Base-by-base conservation (phyloP, 2,329 filamentous ascomycete species). In the Hansfordia pulvinata region DNA sequence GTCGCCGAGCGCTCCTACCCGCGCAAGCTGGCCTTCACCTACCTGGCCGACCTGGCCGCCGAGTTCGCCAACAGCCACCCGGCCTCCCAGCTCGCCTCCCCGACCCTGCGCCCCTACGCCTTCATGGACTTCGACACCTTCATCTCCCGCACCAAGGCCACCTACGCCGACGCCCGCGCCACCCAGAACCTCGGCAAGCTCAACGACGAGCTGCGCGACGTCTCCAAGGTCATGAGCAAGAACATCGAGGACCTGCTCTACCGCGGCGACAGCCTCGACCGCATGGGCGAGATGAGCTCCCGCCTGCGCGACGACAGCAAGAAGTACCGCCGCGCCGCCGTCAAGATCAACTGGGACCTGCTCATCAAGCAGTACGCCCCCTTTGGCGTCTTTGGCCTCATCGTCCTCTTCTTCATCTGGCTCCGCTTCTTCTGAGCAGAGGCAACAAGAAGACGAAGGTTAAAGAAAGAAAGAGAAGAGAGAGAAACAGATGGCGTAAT, bases 191-290 rank as follows among this genome's bases (percentile, higher is more conserved):
- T 98, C 31, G 84, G 92, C 54, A 85, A 88, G 57, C 64, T 98
- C 38, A 96, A 98, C 49, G 84, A 94, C 48, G 92, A 98, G 65
- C 70, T 98, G 38, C 79, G 86, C 52, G 90, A 96, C 55, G 92
- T 98, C 29, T 96, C 90, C 2, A 86, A 94, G 59, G 86, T 98
- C 47, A 98, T 98, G 92, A 96, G 86, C 30, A 96, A 96, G 71
- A 98, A 98, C 54, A 96, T 98, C 41, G 90, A 98, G 63, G 90
- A 98, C 53, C 60, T 98, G 47, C 62, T 98, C 28, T 98, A 98
- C 52, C 67, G 92, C 35, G 90, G 90, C 16, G 90, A 98, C 51
- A 90, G 77, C 44, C 58, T 98, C 40, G 90, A 98, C 58, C 72
- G 85, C 44, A 98, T 98, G 90, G 88, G 90, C 34, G 88, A 96